Conservation (phyloP, 208 protist species). For the Crithidia mellificae region DNA sequence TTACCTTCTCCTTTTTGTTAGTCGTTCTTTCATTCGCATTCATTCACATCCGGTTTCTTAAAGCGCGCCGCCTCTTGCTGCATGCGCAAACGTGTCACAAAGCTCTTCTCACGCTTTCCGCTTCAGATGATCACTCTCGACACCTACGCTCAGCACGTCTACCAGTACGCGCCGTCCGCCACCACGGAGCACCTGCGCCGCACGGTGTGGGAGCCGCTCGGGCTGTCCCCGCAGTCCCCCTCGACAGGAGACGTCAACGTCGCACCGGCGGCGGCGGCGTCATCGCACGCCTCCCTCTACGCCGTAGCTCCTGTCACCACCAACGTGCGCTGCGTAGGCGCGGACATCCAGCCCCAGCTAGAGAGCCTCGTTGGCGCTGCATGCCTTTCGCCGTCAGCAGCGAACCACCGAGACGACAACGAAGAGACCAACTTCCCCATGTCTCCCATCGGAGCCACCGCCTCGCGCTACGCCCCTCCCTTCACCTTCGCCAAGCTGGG, state of each 20-base stretch:
- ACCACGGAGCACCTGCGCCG: slow-evolving; percentile 31
- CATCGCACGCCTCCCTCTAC: slow-evolving; percentile 34
- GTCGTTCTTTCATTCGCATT: too few relatives aligned
- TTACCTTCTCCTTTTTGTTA: not conserved
- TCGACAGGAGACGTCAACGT: not conserved
- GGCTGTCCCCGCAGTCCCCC: slow-evolving; percentile 2
- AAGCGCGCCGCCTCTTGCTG: not conserved
- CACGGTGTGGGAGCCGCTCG: slow-evolving; percentile 37
- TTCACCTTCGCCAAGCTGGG: slow-evolving; percentile 7
- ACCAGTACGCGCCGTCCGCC: slow-evolving; percentile 29
- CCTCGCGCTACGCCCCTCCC: slow-evolving; percentile 10
- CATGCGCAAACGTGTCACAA: slow-evolving; percentile 1
- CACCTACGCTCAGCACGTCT: slow-evolving; percentile 29
- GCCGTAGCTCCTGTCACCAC: slow-evolving; percentile 41
- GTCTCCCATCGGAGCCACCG: not conserved
- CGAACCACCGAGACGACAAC: not conserved
- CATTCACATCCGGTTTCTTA: too few relatives aligned
- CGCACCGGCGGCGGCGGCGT: not conserved
- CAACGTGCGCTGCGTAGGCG: slow-evolving; percentile 42
- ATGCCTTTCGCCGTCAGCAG: not conserved
- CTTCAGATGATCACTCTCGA: slow-evolving; percentile 36
- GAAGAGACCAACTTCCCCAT: too few relatives aligned
- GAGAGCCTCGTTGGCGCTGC: not conserved
- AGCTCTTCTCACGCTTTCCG: not conserved
- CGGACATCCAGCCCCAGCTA: slow-evolving; percentile 3